Evolutionary conservation across 148 eudicot genomes (phyloP).

Genomic region (Selenicereus undatus): DNA sequence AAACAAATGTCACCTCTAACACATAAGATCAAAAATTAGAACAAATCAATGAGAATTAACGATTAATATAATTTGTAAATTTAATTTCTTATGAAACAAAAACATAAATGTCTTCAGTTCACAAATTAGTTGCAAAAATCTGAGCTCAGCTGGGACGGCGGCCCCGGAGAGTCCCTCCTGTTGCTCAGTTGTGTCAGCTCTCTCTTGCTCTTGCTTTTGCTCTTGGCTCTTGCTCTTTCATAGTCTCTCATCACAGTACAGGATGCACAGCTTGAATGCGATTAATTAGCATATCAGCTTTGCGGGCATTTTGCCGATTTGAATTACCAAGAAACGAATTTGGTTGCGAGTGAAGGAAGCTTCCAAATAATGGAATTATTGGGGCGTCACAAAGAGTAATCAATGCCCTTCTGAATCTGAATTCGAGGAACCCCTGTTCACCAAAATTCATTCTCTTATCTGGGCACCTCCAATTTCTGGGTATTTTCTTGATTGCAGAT

Average conservation of each 20-base stretch:
- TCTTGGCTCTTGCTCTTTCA: background rate
- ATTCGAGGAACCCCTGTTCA: background rate
- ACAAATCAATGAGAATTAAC: no score
- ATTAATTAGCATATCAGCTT: background rate
- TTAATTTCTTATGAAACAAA: no score
- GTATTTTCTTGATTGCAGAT: background rate
- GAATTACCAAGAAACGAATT: background rate
- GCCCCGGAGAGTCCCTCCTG: background rate
- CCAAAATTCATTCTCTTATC: background rate
- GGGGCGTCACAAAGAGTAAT: background rate
- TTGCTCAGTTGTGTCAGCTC: background rate
- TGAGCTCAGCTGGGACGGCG: background rate
- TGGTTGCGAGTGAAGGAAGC: background rate
- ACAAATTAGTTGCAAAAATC: background rate
- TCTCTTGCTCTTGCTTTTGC: no score
- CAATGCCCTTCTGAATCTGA: background rate
- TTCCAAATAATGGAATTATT: no score
- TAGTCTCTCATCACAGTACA: background rate
- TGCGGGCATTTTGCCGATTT: background rate
- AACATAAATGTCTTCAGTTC: no score
- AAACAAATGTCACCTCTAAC: no score
- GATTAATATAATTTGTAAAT: no score
- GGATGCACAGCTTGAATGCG: background rate
- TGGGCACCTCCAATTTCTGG: constrained; percentile 15
- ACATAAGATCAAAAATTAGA: no score